A percentile compares a stretch with the other conserved stretches of the same genome.
phyloP scores from a whole-genome alignment of 441 rosid genomes.

The Rhodomyrtus psidioides region DNA sequence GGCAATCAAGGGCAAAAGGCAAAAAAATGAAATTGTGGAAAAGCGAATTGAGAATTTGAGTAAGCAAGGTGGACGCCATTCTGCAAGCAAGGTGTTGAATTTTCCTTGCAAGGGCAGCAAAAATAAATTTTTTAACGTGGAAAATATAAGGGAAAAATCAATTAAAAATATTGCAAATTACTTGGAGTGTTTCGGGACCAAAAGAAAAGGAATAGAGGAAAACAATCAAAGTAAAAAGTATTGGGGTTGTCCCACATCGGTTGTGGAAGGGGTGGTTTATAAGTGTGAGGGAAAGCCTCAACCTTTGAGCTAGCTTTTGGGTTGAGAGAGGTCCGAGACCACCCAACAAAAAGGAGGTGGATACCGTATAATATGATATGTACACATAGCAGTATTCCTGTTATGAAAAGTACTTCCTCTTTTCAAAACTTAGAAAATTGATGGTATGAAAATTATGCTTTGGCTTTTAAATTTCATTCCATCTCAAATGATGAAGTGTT shows the following conservation, averaged over 20 bases:
- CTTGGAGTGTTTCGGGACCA: not conserved
- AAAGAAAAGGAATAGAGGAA: not conserved
- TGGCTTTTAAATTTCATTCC: not conserved
- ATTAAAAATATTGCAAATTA: not conserved
- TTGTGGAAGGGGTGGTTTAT: too few species aligned
- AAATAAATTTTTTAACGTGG: not conserved
- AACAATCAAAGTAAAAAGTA: not conserved
- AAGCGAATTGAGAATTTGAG: not conserved
- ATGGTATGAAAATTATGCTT: not conserved
- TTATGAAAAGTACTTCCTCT: not conserved
- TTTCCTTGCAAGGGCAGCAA: conserved; percentile 24
- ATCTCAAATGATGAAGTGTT: not conserved
- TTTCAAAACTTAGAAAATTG: not conserved
- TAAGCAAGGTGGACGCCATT: not conserved
- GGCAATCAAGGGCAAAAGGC: not conserved
- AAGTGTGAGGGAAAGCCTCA: too few species aligned
- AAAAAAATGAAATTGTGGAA: not conserved
- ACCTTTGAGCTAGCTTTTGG: too few species aligned
- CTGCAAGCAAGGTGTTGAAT: conserved; percentile 22
- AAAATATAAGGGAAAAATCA: not conserved
- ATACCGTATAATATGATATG: not conserved
- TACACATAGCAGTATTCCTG: not conserved
- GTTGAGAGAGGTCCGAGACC: too few species aligned
- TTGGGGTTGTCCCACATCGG: too few species aligned
- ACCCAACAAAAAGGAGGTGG: not conserved